Evolutionary conservation across 2,329 filamentous ascomycete species (phyloP).

Genomic region (Penicillium sp.): DNA sequence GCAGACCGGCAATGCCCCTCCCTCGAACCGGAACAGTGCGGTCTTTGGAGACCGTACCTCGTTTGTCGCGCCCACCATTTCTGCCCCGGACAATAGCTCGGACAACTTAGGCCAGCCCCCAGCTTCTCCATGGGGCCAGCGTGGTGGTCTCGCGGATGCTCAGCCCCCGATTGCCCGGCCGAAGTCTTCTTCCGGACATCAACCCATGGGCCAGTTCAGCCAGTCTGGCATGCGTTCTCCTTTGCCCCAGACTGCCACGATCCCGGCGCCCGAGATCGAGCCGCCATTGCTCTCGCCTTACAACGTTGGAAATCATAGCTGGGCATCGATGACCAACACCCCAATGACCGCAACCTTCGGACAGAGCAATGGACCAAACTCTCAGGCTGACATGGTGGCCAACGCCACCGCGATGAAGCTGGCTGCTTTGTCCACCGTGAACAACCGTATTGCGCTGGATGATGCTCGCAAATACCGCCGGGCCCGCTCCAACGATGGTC

Average conservation of each 20-base stretch:
- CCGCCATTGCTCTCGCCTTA: constrained; percentile 84
- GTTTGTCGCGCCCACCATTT: constrained; percentile 75
- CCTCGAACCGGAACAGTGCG: constrained; percentile 91
- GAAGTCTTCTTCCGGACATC: constrained; percentile 78
- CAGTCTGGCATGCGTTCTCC: constrained; percentile 85
- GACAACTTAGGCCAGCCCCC: constrained; percentile 68
- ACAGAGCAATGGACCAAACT: constrained; percentile 50
- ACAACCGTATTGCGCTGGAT: constrained; percentile 95
- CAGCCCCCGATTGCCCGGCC: constrained; percentile 65
- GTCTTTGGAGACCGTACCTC: constrained; percentile 78
- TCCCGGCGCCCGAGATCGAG: constrained; percentile 76
- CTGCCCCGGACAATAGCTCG: constrained; percentile 67
- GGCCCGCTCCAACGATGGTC: constrained; percentile 83
- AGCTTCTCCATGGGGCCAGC: constrained; percentile 79
- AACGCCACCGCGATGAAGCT: constrained; percentile 99
- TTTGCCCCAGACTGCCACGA: constrained; percentile 80
- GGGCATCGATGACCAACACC: constrained; percentile 98
- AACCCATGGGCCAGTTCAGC: constrained; percentile 90
- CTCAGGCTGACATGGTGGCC: constrained; percentile 95
- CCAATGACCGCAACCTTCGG: constrained; percentile 91
- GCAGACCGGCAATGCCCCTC: constrained; percentile 85
- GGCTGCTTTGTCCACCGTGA: constrained; percentile 93
- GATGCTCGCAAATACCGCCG: constrained; percentile 96
- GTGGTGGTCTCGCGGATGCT: constrained; percentile 54
- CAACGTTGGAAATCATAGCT: constrained; percentile 81